These are phyloP conservation scores for Corchorus olitorius DNA, from an alignment of 345 rosid genomes.

Conservation along the genomic window DNA sequence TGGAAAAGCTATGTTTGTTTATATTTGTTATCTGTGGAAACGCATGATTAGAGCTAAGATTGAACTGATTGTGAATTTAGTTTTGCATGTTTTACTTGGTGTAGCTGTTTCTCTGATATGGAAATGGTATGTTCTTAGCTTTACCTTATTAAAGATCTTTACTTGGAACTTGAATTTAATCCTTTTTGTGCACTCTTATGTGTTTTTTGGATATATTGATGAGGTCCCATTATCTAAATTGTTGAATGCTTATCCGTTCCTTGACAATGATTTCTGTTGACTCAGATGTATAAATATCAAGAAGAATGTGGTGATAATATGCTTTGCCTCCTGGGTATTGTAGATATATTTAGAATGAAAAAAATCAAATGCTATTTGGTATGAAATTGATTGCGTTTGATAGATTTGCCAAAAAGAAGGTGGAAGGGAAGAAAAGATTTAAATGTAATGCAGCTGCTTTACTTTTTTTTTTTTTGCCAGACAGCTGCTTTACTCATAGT, in stretches of 20 bases:
- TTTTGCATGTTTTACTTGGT: background rate
- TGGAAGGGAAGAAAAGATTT: slow-evolving; percentile 4
- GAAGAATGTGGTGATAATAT: background rate
- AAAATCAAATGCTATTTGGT: background rate
- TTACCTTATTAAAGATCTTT: slow-evolving; percentile 6
- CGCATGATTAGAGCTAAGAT: background rate
- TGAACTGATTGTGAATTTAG: background rate
- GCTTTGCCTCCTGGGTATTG: background rate
- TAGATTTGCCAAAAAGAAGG: background rate
- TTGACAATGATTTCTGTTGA: background rate
- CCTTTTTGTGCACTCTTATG: background rate
- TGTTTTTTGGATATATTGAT: too few relatives aligned
- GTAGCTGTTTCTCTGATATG: background rate
- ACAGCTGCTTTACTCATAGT: too few relatives aligned
- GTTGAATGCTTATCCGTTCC: background rate
- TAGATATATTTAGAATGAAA: background rate
- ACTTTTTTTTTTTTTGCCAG: background rate
- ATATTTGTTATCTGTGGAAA: background rate
- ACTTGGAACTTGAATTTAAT: background rate
- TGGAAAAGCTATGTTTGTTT: background rate
- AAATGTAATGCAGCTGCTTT: background rate
- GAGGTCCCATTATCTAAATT: too few relatives aligned
- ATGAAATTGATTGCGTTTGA: background rate
- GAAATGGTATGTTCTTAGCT: background rate
- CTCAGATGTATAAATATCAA: background rate